A percentile compares a stretch with the other conserved stretches of the same genome.
These are phyloP conservation scores for cucumber (Cucumis sativus) DNA, from an alignment of 306 rosid species.

Conservation along the genomic window Cucumber_9930_V3 NC_026655.2:28031001-28031500, in stretches of 20 bases:
- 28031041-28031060: slow-evolving; percentile 66
- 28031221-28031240: slow-evolving; percentile 52
- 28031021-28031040: slow-evolving; percentile 53
- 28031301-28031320: slow-evolving; percentile 48
- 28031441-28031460: slow-evolving; percentile 59
- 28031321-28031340: slow-evolving; percentile 76
- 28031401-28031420: slow-evolving; percentile 74
- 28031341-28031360: slow-evolving; percentile 62
- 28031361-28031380: slow-evolving; percentile 69
- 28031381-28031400: slow-evolving; percentile 75
- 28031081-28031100: slow-evolving; percentile 81
- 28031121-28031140: slow-evolving; percentile 63
- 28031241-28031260: slow-evolving; percentile 74
- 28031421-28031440: slow-evolving; percentile 77
- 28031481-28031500: slow-evolving; percentile 66
- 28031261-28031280: slow-evolving; percentile 54
- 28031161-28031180: slow-evolving; percentile 81
- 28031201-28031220: slow-evolving; percentile 74
- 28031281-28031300: slow-evolving; percentile 53
- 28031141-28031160: slow-evolving; percentile 69
- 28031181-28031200: slow-evolving; percentile 83
- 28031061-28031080: slow-evolving; percentile 61
- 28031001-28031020: slow-evolving; percentile 69
- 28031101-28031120: slow-evolving; percentile 78
- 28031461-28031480: slow-evolving; percentile 60